phyloP scores from a whole-genome alignment of 108 stramenopile species.

The Aurantiochytrium sp. region DNA sequence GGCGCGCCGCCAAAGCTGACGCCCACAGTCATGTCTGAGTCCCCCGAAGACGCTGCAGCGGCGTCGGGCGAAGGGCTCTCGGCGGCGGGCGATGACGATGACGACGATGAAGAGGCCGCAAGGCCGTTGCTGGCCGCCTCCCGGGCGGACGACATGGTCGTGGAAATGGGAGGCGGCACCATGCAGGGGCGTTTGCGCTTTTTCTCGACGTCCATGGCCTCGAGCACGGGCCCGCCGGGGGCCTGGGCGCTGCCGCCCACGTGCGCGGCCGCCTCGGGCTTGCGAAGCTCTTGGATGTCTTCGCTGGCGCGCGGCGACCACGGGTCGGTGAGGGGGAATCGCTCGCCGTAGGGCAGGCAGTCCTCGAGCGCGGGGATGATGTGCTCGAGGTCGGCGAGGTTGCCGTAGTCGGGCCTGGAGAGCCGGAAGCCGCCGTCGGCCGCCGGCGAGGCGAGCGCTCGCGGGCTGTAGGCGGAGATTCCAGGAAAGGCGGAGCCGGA shows the following conservation, averaged over 20 bases:
- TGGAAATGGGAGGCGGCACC: background rate
- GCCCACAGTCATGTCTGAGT: too few species aligned
- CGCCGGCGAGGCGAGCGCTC: background rate
- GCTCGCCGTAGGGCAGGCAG: background rate
- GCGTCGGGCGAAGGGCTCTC: background rate
- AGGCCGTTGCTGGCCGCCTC: background rate
- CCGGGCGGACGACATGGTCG: background rate
- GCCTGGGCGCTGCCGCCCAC: background rate
- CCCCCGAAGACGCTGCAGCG: too few species aligned
- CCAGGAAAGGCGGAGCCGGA: background rate
- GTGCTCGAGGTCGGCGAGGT: background rate
- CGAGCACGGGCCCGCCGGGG: background rate
- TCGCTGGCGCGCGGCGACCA: slow-evolving; percentile 21
- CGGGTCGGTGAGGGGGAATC: background rate
- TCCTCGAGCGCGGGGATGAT: slow-evolving; percentile 1
- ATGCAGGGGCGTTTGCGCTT: background rate
- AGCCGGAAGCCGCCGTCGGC: background rate
- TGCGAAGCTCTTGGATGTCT: background rate
- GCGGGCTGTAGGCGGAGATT: background rate
- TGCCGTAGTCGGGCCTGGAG: background rate
- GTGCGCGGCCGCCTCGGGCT: too few species aligned
- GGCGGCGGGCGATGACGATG: background rate
- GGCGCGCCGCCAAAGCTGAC: too few species aligned
- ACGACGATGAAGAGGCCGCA: background rate
- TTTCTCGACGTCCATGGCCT: background rate